phyloP scores from a whole-genome alignment of 805 yeast species.

The Spathaspora hagerdaliae region DNA sequence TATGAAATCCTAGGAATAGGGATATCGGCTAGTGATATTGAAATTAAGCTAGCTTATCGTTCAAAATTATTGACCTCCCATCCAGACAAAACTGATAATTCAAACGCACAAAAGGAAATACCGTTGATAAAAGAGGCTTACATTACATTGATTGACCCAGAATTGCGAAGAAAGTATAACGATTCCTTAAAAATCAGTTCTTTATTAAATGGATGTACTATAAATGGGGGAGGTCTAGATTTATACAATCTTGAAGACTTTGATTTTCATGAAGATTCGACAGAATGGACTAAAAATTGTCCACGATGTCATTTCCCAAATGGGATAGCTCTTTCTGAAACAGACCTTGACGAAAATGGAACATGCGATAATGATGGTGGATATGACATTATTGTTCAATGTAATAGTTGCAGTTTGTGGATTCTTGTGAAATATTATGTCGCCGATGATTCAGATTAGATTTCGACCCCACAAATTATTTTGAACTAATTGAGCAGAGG shows the following conservation, averaged over 20 bases:
- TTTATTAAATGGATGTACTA: slow-evolving; percentile 34
- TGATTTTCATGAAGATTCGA: slow-evolving; percentile 29
- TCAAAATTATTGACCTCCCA: slow-evolving; percentile 57
- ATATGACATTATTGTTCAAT: slow-evolving; percentile 71
- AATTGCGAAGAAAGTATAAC: slow-evolving; percentile 50
- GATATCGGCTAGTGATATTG: slow-evolving; percentile 29
- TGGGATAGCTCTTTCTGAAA: slow-evolving; percentile 60
- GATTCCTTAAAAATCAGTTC: slow-evolving; percentile 28
- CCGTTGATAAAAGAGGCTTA: slow-evolving; percentile 63
- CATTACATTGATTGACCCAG: slow-evolving; percentile 42
- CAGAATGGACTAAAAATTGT: slow-evolving; percentile 51
- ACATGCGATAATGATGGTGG: slow-evolving; percentile 48
- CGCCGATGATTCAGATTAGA: slow-evolving; percentile 16
- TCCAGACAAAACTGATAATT: slow-evolving; percentile 62
- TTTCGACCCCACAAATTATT: no score
- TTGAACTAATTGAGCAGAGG: neutral
- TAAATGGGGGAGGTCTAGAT: slow-evolving; percentile 70
- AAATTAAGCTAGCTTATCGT: slow-evolving; percentile 63
- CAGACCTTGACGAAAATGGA: slow-evolving; percentile 53
- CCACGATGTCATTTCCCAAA: slow-evolving; percentile 56
- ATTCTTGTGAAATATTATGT: slow-evolving; percentile 67
- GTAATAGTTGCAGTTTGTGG: slow-evolving; percentile 83
- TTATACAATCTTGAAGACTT: slow-evolving; percentile 63
- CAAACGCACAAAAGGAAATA: slow-evolving; percentile 7
- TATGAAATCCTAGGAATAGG: slow-evolving; percentile 59